These are phyloP conservation scores for Globisporangium lucens DNA, from an alignment of 352 stramenopile genomes.

Conservation along the genomic window DNA sequence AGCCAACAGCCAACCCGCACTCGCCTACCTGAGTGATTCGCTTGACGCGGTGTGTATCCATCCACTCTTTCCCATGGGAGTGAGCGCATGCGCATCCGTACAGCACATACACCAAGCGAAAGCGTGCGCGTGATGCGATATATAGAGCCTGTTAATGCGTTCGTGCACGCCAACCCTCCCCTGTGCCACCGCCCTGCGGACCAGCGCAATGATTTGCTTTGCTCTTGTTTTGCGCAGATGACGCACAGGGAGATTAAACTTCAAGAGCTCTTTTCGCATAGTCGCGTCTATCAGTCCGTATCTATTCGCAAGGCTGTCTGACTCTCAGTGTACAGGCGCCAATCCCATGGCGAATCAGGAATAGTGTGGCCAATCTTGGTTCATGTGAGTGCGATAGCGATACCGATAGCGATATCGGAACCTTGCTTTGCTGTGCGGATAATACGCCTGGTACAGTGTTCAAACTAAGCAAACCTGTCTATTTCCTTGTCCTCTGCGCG, in stretches of 20 bases:
- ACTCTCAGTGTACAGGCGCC: neutral
- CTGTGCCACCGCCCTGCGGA: neutral
- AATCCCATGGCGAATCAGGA: neutral
- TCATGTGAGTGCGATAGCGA: neutral
- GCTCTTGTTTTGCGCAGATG: neutral
- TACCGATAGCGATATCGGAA: neutral
- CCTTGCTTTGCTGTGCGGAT: neutral
- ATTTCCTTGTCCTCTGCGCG: constrained; percentile 5
- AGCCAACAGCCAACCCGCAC: neutral
- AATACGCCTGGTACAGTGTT: neutral
- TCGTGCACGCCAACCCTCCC: neutral
- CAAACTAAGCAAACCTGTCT: neutral
- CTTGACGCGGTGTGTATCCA: neutral
- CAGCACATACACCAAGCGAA: neutral
- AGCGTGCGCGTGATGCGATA: neutral
- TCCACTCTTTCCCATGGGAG: neutral
- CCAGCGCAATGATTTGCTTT: neutral
- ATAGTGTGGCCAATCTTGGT: neutral
- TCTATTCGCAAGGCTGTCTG: neutral
- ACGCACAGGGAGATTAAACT: neutral
- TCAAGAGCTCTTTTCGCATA: neutral
- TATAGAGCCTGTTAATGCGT: neutral
- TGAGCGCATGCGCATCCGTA: neutral
- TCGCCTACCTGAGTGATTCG: neutral
- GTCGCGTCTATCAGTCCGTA: neutral